Percentiles rank a stretch among this genome's conserved stretches.
These are phyloP conservation scores for Petunia axillaris DNA, from an alignment of 257 asterid species.

Conservation along the genomic window DNA sequence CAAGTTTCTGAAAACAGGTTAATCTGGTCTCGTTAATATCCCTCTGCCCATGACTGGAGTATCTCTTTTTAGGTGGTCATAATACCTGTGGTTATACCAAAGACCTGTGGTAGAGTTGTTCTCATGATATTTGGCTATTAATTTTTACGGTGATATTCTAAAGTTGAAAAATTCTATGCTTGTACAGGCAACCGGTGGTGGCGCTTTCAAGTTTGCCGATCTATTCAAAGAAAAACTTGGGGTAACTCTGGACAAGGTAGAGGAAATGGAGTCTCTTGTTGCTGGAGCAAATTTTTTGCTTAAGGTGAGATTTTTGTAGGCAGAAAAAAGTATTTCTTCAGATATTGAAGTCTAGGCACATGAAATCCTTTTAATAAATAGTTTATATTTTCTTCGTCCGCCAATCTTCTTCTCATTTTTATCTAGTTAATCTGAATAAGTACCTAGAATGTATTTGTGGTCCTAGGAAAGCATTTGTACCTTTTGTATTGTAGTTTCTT, in stretches of 20 bases:
- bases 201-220: conserved; percentile 91
- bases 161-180: conserved; percentile 26
- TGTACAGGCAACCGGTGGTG: conserved; percentile 99
- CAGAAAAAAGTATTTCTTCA: conserved; percentile 2
- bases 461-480: not conserved
- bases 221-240: conserved; percentile 88
- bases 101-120: conserved; percentile 11
- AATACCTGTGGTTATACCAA: not conserved
- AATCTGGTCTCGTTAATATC: not conserved
- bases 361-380: not conserved
- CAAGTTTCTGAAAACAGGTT: conserved; percentile 16
- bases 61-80: not conserved
- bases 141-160: not conserved
- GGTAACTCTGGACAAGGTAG: conserved; percentile 83
- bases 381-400: not conserved
- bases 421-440: not conserved
- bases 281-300: conserved; percentile 92
- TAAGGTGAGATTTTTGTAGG: conserved; percentile 59
- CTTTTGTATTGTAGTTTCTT: conserved; percentile 4
- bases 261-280: conserved; percentile 93
- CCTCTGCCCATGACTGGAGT: not conserved
- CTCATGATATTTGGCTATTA: not conserved
- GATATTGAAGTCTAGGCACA: conserved; percentile 13
- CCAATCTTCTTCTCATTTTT: not conserved
- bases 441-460: conserved; percentile 6